Percentiles rank a stretch among this genome's conserved stretches.
Evolutionary conservation across 345 rosid species (phyloP).

Genomic region (Laguncularia racemosa): DNA sequence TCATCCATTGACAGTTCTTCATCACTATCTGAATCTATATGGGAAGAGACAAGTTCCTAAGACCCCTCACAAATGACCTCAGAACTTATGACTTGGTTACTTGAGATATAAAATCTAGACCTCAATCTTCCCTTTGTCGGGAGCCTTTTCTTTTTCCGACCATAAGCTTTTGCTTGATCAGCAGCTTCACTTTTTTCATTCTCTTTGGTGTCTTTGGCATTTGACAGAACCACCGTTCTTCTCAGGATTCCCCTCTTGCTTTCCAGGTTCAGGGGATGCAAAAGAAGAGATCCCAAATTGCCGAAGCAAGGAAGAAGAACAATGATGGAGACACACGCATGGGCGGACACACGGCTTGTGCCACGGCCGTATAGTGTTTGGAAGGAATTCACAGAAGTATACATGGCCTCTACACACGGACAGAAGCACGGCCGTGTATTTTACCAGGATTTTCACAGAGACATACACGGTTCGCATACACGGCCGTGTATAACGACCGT

Average conservation of each 20-base stretch:
- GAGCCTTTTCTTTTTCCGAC: not conserved
- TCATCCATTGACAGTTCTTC: slow-evolving; percentile 64
- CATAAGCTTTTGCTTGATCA: not conserved
- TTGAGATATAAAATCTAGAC: slow-evolving; percentile 24
- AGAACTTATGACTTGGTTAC: slow-evolving; percentile 14
- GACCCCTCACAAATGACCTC: slow-evolving; percentile 22
- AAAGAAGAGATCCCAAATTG: slow-evolving; percentile 62
- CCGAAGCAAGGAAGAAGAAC: slow-evolving; percentile 31
- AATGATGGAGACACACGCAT: no score
- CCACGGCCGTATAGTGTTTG: no score
- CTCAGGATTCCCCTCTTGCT: slow-evolving; percentile 31
- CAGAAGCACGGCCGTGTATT: no score
- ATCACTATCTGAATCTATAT: slow-evolving; percentile 46
- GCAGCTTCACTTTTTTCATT: slow-evolving; percentile 22
- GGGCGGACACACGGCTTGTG: no score
- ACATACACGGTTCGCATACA: no score
- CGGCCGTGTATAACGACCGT: no score
- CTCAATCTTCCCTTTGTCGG: slow-evolving; percentile 30
- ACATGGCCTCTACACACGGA: no score
- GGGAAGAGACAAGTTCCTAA: slow-evolving; percentile 25
- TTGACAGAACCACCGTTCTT: slow-evolving; percentile 10
- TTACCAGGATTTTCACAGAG: no score
- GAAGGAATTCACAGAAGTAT: no score
- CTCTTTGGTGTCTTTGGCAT: slow-evolving; percentile 10
- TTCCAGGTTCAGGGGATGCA: slow-evolving; percentile 57